A percentile compares a stretch with the other conserved stretches of the same genome.
These are phyloP conservation scores for Neonectria faginata DNA, from an alignment of 2,329 filamentous ascomycete species.

Conservation along the genomic window DNA sequence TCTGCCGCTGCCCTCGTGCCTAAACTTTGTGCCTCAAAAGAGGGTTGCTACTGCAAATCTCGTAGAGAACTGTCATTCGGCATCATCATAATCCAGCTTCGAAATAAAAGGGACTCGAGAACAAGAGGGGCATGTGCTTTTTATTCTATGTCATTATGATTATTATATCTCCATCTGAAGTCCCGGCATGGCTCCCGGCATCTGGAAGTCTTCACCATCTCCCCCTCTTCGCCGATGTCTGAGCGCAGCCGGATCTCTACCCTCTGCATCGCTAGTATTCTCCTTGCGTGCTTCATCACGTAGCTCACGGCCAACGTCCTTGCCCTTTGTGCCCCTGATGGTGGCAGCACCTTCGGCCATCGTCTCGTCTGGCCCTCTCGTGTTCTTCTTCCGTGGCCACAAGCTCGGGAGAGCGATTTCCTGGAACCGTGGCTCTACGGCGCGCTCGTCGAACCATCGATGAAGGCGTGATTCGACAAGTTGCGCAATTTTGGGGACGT, in stretches of 20 bases:
- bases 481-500: constrained; percentile 90
- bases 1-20: background rate
- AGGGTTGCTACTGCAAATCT: no score
- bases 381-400: constrained; percentile 88
- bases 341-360: constrained; percentile 61
- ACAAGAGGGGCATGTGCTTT: constrained; percentile 16
- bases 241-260: constrained; percentile 46
- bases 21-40: background rate
- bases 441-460: constrained; percentile 88
- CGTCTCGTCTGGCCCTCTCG: constrained; percentile 75
- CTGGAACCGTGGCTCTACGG: constrained; percentile 87
- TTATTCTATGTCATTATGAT: constrained; percentile 13
- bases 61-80: background rate
- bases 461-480: constrained; percentile 83
- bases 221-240: constrained; percentile 53
- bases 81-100: background rate
- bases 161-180: constrained; percentile 48
- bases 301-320: constrained; percentile 63
- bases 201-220: constrained; percentile 56
- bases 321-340: constrained; percentile 65
- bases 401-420: constrained; percentile 85
- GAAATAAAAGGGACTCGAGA: constrained; percentile 1
- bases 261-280: constrained; percentile 57
- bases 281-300: constrained; percentile 64
- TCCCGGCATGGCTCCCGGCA: constrained; percentile 61